phyloP scores from a whole-genome alignment of 441 rosid genomes.

The Flueggea neowawraea region DNA sequence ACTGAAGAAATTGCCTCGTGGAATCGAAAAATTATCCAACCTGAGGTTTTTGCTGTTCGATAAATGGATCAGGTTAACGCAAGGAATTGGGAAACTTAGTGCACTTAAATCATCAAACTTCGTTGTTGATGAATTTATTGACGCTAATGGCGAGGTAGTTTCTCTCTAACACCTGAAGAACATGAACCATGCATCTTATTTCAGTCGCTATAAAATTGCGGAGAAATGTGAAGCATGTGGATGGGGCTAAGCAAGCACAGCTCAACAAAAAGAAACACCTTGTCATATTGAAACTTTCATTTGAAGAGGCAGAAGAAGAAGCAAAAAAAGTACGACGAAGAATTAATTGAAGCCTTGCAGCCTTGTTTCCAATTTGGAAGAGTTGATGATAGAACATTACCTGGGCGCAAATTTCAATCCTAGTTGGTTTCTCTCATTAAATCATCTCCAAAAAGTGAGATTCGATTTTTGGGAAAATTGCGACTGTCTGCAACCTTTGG shows the following conservation, averaged over 20 bases:
- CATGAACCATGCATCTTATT: slow-evolving; percentile 9
- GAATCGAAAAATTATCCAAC: slow-evolving; percentile 10
- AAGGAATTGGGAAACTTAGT: slow-evolving; percentile 10
- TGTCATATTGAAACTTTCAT: background rate
- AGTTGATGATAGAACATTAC: background rate
- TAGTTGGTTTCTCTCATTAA: slow-evolving; percentile 10
- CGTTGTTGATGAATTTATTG: background rate
- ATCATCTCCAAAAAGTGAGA: background rate
- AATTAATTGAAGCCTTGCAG: slow-evolving; percentile 14
- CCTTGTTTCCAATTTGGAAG: slow-evolving; percentile 7
- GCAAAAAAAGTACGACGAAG: slow-evolving; percentile 1
- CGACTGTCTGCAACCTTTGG: slow-evolving; percentile 16
- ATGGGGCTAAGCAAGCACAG: too few relatives aligned
- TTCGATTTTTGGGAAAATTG: background rate
- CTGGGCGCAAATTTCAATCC: slow-evolving; percentile 1
- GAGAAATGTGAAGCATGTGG: background rate
- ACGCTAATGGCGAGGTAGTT: background rate
- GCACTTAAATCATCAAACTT: background rate
- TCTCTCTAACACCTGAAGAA: slow-evolving; percentile 7
- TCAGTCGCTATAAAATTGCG: background rate
- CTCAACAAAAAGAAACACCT: slow-evolving; percentile 10
- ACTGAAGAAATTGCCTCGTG: slow-evolving; percentile 1
- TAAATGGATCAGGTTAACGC: background rate
- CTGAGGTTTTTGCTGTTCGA: too few relatives aligned
- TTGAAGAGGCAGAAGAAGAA: background rate